Base-by-base conservation (phyloP, 208 protist species). In the Trypanosoma vivax region DNA sequence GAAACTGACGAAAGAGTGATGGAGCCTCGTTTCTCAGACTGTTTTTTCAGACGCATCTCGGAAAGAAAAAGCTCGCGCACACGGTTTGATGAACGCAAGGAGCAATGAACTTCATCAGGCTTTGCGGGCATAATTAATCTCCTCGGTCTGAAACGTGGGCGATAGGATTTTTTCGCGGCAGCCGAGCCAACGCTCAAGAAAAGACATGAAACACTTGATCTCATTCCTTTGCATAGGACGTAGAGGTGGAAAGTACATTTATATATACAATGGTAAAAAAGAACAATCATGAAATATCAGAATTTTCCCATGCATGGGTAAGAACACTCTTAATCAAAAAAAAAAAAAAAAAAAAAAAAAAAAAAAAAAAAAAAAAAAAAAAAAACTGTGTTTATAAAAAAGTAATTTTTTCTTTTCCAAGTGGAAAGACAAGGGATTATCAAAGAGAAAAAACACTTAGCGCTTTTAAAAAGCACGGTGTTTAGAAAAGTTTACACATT, bases 71-170 rank as follows among this genome's bases (percentile, higher is more conserved):
- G 66, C 46, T 70, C 65, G 37, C 62, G 76, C 9, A 85, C 27
- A 6, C 60, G 80, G 50, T 86, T 88, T 5, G 60, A 49, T 1
- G 82, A 66, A 6, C 88, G 80, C 40, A 54, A 35, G 5, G 37
- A 14, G 33, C 59, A 64, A 73, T 91, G 70, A 3, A 90, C 60
- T 45, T 85, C 70, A 51, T 60, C 70, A 9, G 79, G 73, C 60
- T 91, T 71, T 5, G 92, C 82, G 1, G 88, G 88, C 88, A 94
- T 89, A n/a, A 92, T 81, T 21, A 94, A 55, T 37, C 83, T 75
- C 0, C 88, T 71, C 2, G 88, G 88, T 9, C 88, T 77, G 57
- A 89, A 91, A 18, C 73, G 70, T 6, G 88, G 88, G 40, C 76
- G 81, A 70, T 94, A 92, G 25, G 39, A 41, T 71, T 70, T 38